Conservation (phyloP, 768 basidiomycete species). For the Mycena indigotica region DNA sequence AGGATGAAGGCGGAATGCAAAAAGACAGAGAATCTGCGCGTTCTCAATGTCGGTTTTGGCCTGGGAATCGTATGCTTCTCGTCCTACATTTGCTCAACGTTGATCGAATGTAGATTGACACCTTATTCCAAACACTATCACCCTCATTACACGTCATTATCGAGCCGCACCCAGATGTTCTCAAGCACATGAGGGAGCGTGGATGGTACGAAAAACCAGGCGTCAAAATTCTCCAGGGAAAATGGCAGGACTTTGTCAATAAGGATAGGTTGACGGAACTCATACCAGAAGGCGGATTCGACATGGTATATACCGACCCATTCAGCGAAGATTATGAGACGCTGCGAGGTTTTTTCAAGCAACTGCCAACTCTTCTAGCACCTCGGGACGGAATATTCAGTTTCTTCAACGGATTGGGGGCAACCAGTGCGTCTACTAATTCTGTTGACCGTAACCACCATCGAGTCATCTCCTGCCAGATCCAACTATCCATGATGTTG, state of each 20-base stretch:
- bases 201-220: conserved; percentile 81
- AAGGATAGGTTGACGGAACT: conserved; percentile 55
- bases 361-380: conserved; percentile 77
- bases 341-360: conserved; percentile 79
- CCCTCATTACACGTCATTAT: conserved; percentile 85
- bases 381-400: conserved; percentile 73
- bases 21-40: conserved; percentile 52
- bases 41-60: conserved; percentile 94
- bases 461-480: conserved; percentile 51
- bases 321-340: conserved; percentile 88
- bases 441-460: conserved; percentile 15
- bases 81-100: too few species aligned
- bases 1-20: conserved; percentile 59
- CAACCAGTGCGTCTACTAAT: conserved; percentile 66
- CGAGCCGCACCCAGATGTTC: conserved; percentile 91
- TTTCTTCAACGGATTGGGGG: conserved; percentile 97
- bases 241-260: conserved; percentile 89
- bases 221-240: conserved; percentile 82
- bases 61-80: conserved; percentile 76
- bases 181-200: conserved; percentile 71
- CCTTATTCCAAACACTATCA: conserved; percentile 68
- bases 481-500: conserved; percentile 88
- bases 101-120: conserved; percentile 89
- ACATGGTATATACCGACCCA: conserved; percentile 89
- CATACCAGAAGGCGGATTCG: conserved; percentile 64